Evolutionary conservation across 2,329 filamentous ascomycete genomes (phyloP), one percentile per base, ranked within the genome.

Genomic region (Aspergillus ochraceoroseus): DNA sequence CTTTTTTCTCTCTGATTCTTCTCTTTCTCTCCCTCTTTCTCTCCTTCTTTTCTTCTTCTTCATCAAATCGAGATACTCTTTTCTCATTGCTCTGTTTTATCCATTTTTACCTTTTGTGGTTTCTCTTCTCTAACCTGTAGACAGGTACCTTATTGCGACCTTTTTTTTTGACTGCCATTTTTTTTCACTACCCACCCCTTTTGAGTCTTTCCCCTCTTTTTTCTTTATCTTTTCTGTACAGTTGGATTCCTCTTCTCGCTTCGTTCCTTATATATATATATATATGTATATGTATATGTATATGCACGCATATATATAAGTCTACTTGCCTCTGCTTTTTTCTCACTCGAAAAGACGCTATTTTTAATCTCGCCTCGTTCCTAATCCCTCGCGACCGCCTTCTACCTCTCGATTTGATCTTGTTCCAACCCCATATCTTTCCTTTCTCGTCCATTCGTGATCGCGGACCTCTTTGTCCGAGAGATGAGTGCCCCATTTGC

Each of bases 401-500:
- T n/a, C n/a, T n/a, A n/a, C n/a, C n/a, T n/a, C n/a, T n/a, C n/a
- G n/a, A n/a, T n/a, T n/a, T n/a, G n/a, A 28, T n/a, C 13, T 8
- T 18, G 20, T 31, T 14, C 27, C n/a, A n/a, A 6, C 13, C 28
- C 20, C 19, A 18, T 41, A 13, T 25, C 14, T 14, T 15, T 41
- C 14, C 12, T 32, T 42, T 42, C 27, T 37, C 23, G 23, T 32
- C 27, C n/a, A 12, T 30, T 30, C 32, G 30, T 39, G 33, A 40
- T 44, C 31, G 43, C 51, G 45, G 53, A 52, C 55, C 51, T 32
- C 44, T 51, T 41, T 49, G 56, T 53, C 57, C 57, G 56, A 63
- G 60, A 61, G 42, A 64, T 64, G 59, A 62, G 49, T 53, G 51
- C 49, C 52, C 45, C 42, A 54, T 51, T 52, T 46, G 37, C 36